Conservation (phyloP, 2,329 filamentous ascomycete genomes). For the Leptographium lundbergii region DNA sequence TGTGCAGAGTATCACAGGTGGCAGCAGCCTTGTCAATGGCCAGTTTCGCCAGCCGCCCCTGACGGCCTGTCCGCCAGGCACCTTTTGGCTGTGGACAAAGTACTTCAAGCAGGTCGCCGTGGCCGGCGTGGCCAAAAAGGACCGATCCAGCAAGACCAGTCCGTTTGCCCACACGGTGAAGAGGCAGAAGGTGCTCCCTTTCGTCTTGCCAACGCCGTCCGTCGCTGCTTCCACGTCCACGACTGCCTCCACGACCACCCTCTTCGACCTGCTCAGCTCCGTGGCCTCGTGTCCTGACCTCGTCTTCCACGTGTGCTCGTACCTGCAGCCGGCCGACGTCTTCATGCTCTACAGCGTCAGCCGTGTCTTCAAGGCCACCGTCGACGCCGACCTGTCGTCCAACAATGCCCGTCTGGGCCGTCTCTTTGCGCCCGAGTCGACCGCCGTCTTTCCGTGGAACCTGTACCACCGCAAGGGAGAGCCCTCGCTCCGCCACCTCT, state of each 20-base stretch:
- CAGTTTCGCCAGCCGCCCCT: background rate
- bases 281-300: slow-evolving; percentile 37
- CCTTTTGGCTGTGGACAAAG: slow-evolving; percentile 10
- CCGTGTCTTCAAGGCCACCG: slow-evolving; percentile 45
- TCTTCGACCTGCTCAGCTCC: slow-evolving; percentile 29
- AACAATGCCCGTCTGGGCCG: slow-evolving; percentile 43
- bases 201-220: background rate
- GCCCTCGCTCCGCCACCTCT: slow-evolving; percentile 47
- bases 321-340: slow-evolving; percentile 42
- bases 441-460: slow-evolving; percentile 45
- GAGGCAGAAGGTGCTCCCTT: background rate
- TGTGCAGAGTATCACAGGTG: slow-evolving; percentile 3
- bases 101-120: slow-evolving; percentile 7
- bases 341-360: slow-evolving; percentile 53
- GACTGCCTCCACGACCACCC: background rate
- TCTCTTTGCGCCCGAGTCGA: slow-evolving; percentile 40
- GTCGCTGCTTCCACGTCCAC: background rate
- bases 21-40: background rate
- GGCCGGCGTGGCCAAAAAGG: background rate
- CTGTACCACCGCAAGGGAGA: slow-evolving; percentile 30
- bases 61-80: slow-evolving; percentile 1
- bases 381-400: slow-evolving; percentile 47
- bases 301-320: slow-evolving; percentile 38
- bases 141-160: background rate
- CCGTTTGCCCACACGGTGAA: background rate